A percentile compares a stretch with the other conserved stretches of the same genome.
Evolutionary conservation across 2,329 filamentous ascomycete species (phyloP).

Genomic region (Phialemoniopsis sp.): DNA sequence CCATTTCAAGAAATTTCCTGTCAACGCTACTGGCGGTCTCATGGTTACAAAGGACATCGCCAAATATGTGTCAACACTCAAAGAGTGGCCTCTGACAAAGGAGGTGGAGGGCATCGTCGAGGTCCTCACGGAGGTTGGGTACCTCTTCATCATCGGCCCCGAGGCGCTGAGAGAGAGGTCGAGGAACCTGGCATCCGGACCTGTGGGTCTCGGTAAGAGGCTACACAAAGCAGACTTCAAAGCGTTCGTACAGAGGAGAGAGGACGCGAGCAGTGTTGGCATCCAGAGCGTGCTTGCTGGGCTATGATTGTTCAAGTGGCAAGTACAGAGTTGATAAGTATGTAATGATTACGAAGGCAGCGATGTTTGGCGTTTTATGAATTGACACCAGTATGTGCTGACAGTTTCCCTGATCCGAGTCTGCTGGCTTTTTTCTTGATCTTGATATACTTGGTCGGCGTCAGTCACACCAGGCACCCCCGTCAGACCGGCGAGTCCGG

Average conservation of each 20-base stretch:
- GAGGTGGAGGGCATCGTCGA: constrained; percentile 70
- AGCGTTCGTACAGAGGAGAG: constrained; percentile 78
- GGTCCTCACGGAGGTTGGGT: constrained; percentile 87
- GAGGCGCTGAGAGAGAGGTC: constrained; percentile 72
- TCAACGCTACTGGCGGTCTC: constrained; percentile 88
- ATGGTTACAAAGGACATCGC: constrained; percentile 97
- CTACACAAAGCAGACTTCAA: constrained; percentile 68
- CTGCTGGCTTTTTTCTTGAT: no score
- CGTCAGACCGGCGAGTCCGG: no score
- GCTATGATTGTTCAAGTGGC: constrained; percentile 5
- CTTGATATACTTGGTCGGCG: no score
- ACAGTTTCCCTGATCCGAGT: no score
- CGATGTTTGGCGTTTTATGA: no score
- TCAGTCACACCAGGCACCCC: no score
- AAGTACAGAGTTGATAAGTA: background rate
- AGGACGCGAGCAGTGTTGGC: constrained; percentile 69
- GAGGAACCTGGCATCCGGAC: constrained; percentile 47
- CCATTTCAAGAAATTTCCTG: constrained; percentile 90
- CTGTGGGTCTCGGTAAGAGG: constrained; percentile 42
- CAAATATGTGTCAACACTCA: constrained; percentile 82
- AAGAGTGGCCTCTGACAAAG: constrained; percentile 72
- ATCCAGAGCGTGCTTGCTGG: constrained; percentile 16
- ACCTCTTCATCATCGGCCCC: constrained; percentile 87
- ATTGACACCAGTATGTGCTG: no score
- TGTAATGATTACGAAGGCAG: no score